Conservation (phyloP, 768 basidiomycete species). For the Porpolomopsis calyptriformis region DNA sequence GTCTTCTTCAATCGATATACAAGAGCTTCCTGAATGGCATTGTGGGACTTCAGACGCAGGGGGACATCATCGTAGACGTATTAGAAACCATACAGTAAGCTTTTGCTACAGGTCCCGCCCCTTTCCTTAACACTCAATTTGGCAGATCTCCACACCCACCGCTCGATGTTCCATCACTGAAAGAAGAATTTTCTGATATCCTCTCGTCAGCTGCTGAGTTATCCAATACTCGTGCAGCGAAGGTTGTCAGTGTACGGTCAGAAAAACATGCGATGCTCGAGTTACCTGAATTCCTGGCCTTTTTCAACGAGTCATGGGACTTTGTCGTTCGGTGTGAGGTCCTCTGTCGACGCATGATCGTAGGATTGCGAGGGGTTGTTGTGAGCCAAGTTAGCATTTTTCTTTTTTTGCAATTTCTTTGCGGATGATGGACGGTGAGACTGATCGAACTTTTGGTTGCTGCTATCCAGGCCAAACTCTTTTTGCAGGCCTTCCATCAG, state of each 20-base stretch:
- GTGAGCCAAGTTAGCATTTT: conserved; percentile 56
- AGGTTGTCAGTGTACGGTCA: conserved; percentile 62
- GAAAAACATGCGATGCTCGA: conserved; percentile 71
- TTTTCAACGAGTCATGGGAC: conserved; percentile 81
- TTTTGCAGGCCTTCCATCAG: conserved; percentile 81
- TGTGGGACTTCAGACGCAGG: conserved; percentile 57
- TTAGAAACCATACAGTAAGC: conserved; percentile 35
- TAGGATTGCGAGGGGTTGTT: conserved; percentile 77
- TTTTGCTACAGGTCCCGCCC: not conserved
- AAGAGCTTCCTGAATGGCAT: conserved; percentile 51
- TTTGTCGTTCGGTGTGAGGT: conserved; percentile 87
- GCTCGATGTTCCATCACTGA: conserved; percentile 34
- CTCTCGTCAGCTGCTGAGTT: conserved; percentile 76
- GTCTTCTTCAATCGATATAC: conserved; percentile 52
- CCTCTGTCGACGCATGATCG: conserved; percentile 83
- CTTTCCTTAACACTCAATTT: conserved; percentile 3
- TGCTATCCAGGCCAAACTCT: conserved; percentile 62
- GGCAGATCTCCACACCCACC: conserved; percentile 26
- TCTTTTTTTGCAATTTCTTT: conserved; percentile 4
- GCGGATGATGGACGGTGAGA: not conserved
- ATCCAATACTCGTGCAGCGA: conserved; percentile 72
- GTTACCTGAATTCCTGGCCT: conserved; percentile 60
- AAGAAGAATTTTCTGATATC: conserved; percentile 66
- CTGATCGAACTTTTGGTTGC: conserved; percentile 8
- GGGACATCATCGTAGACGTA: conserved; percentile 44